Conservation (phyloP, 805 yeast species). For the Yarrowia sp. region DNA sequence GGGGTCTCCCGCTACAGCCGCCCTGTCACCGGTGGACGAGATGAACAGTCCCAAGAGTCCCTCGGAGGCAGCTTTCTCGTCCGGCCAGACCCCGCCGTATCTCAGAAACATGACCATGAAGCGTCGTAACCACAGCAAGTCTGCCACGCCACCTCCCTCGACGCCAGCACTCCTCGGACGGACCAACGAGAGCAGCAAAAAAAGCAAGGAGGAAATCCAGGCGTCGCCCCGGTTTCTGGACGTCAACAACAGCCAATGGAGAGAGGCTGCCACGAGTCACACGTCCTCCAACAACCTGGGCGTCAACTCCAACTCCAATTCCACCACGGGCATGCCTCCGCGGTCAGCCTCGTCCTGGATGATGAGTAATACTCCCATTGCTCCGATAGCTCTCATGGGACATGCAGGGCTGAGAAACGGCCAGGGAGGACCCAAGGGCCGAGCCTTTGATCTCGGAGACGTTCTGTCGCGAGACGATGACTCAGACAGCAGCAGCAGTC, state of each 20-base stretch:
- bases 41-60: constrained; percentile 19
- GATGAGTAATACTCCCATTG: constrained; percentile 4
- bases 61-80: not conserved
- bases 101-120: constrained; percentile 21
- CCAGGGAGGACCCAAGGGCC: not conserved
- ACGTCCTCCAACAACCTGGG: not conserved
- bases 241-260: constrained; percentile 14
- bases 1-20: constrained; percentile 3
- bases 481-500: constrained; percentile 2
- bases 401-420: not conserved
- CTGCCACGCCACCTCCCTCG: not conserved
- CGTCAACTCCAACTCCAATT: not conserved
- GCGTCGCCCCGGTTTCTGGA: constrained; percentile 22
- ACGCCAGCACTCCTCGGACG: not conserved
- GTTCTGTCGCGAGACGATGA: not conserved
- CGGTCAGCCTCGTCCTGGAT: constrained; percentile 12
- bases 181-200: not conserved
- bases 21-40: constrained; percentile 13
- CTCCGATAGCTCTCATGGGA: not conserved
- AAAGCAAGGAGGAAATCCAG: constrained; percentile 3
- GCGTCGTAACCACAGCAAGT: not conserved
- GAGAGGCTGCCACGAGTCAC: not conserved
- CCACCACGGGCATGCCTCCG: not conserved
- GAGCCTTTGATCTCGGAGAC: not conserved
- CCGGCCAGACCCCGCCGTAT: constrained; percentile 14